Evolutionary conservation across 1,284 basidiomycete genomes (phyloP).

Genomic region (Golubevia pallescens): DNA sequence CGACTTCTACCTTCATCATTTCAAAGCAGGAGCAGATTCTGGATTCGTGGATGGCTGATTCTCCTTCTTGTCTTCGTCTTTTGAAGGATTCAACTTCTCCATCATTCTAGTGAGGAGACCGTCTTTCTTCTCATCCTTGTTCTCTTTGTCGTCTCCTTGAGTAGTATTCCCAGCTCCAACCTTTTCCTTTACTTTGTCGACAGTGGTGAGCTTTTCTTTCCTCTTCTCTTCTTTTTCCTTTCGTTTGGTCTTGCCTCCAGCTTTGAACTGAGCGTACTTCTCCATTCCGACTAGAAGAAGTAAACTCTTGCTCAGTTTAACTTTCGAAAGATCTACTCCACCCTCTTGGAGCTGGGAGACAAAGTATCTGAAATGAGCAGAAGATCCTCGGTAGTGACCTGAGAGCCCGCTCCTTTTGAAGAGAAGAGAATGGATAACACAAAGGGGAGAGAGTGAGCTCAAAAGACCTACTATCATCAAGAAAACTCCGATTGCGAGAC

Average conservation of each 20-base stretch:
- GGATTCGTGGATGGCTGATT: no score
- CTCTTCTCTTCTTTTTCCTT: slow-evolving; percentile 7
- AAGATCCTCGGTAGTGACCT: slow-evolving; percentile 43
- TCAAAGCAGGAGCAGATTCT: no score
- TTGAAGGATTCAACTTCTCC: neutral
- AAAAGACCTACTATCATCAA: no score
- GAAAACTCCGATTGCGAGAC: no score
- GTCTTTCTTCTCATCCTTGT: slow-evolving; percentile 11
- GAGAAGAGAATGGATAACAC: no score
- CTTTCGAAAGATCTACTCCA: slow-evolving; percentile 34
- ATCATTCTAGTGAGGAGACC: neutral
- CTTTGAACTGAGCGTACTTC: slow-evolving; percentile 38
- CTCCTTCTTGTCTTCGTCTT: no score
- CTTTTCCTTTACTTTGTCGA: no score
- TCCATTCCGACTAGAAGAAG: slow-evolving; percentile 40
- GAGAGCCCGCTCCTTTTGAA: no score
- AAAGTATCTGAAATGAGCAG: slow-evolving; percentile 46
- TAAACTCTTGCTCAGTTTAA: slow-evolving; percentile 36
- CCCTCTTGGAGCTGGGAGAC: slow-evolving; percentile 39
- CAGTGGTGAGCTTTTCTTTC: neutral
- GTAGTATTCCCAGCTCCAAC: no score
- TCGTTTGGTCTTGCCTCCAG: slow-evolving; percentile 6
- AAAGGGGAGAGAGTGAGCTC: slow-evolving; percentile 35
- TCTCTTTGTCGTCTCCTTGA: no score
- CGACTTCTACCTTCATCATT: no score